A percentile compares a stretch with the other conserved stretches of the same genome.
Conservation (phyloP, 2,329 filamentous ascomycete genomes). For the Cladobotryum mycophilum region DNA sequence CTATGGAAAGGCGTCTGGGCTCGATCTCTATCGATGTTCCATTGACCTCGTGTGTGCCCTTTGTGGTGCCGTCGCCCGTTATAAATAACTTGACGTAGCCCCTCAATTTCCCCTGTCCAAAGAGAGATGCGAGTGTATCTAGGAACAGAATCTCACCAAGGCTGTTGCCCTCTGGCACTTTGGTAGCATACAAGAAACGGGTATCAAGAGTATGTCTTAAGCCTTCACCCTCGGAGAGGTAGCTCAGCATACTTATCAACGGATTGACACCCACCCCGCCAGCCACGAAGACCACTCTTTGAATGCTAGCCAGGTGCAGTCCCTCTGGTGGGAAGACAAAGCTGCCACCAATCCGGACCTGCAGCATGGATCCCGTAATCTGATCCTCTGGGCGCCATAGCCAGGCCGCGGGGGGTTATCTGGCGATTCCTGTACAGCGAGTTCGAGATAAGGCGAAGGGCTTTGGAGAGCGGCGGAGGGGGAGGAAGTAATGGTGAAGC, state of each 20-base stretch:
- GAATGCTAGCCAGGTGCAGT: constrained; percentile 37
- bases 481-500: constrained; percentile 81
- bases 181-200: constrained; percentile 57
- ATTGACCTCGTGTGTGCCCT: neutral
- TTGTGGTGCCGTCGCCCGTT: constrained; percentile 25
- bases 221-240: constrained; percentile 39
- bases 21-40: constrained; percentile 16
- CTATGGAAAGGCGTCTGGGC: constrained; percentile 35
- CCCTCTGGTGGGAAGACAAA: constrained; percentile 68
- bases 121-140: constrained; percentile 38
- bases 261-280: constrained; percentile 82
- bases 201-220: constrained; percentile 33
- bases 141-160: constrained; percentile 44
- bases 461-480: constrained; percentile 48
- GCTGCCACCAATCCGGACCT: constrained; percentile 69
- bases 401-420: constrained; percentile 70
- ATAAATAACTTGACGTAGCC: constrained; percentile 43
- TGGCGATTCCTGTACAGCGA: constrained; percentile 69
- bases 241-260: constrained; percentile 65
- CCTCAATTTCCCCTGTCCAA: constrained; percentile 28
- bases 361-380: constrained; percentile 54
- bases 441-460: constrained; percentile 55
- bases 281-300: constrained; percentile 66
- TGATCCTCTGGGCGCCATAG: constrained; percentile 55
- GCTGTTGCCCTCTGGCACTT: constrained; percentile 22